A percentile compares a stretch with the other conserved stretches of the same genome.
These are phyloP conservation scores for Colletotrichum kahawae DNA, from an alignment of 2,329 filamentous ascomycete species.

Conservation along the genomic window DNA sequence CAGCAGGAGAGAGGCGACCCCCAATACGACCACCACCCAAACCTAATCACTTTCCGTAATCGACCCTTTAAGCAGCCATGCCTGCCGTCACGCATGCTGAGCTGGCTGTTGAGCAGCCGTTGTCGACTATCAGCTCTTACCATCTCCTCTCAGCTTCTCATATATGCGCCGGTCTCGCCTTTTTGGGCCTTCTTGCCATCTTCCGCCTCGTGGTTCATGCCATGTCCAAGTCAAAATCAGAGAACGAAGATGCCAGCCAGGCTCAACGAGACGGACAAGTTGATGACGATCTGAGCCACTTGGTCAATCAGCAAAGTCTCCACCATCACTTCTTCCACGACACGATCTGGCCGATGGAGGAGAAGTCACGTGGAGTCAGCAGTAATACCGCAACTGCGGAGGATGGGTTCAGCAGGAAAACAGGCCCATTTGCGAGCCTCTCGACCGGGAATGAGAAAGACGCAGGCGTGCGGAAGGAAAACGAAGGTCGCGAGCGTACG, in stretches of 20 bases:
- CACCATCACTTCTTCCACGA: slow-evolving; percentile 14
- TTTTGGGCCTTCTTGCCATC: slow-evolving; percentile 41
- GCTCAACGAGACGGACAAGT: not conserved
- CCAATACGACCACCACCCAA: slow-evolving; percentile 7
- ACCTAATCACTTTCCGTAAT: slow-evolving; percentile 33
- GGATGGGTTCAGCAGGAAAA: not conserved
- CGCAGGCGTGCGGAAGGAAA: not conserved
- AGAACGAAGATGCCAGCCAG: not conserved
- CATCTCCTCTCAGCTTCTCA: slow-evolving; percentile 20
- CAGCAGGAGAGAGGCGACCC: not conserved
- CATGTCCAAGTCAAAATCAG: not conserved
- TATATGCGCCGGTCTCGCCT: slow-evolving; percentile 32
- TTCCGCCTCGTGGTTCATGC: slow-evolving; percentile 14
- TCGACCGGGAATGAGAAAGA: not conserved
- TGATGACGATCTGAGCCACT: not conserved
- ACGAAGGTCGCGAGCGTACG: not conserved
- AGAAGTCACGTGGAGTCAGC: slow-evolving; percentile 36
- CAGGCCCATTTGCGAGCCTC: slow-evolving; percentile 2
- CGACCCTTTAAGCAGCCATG: slow-evolving; percentile 40
- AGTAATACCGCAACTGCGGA: slow-evolving; percentile 22
- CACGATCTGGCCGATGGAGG: slow-evolving; percentile 21
- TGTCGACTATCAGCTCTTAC: not conserved
- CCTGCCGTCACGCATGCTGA: slow-evolving; percentile 36
- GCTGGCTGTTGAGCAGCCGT: slow-evolving; percentile 31
- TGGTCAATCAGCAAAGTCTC: slow-evolving; percentile 19